Conservation (phyloP, 768 basidiomycete species). For the Suillus lakei region DNA sequence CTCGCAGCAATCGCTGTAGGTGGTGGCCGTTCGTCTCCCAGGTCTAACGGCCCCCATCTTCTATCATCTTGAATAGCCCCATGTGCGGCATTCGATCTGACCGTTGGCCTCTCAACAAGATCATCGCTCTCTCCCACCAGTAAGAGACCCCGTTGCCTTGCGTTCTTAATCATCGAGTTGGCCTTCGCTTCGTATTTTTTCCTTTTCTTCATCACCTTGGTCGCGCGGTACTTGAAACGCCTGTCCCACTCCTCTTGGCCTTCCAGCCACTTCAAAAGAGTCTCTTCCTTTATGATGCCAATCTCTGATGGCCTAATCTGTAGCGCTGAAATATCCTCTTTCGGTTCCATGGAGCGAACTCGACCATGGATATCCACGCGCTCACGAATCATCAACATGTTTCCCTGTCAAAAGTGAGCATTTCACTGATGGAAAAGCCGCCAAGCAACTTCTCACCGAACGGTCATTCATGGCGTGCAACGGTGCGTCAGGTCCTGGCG, state of each 20-base stretch:
- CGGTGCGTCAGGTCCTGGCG: neutral
- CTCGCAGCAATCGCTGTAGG: slow-evolving; percentile 73
- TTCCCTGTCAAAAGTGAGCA: slow-evolving; percentile 17
- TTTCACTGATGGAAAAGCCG: neutral
- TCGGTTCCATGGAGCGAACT: slow-evolving; percentile 66
- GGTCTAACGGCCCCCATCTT: slow-evolving; percentile 59
- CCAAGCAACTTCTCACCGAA: neutral
- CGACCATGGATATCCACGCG: slow-evolving; percentile 67
- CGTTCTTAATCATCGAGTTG: slow-evolving; percentile 46
- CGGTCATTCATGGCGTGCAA: no score
- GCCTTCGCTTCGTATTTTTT: slow-evolving; percentile 51
- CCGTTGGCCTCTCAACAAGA: slow-evolving; percentile 9
- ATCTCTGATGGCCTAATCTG: slow-evolving; percentile 58
- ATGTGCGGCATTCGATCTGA: neutral
- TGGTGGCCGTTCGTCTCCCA: slow-evolving; percentile 72
- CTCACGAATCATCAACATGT: slow-evolving; percentile 66
- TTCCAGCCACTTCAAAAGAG: slow-evolving; percentile 65
- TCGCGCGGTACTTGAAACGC: slow-evolving; percentile 47
- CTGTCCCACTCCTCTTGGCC: slow-evolving; percentile 69
- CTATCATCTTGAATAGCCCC: slow-evolving; percentile 45
- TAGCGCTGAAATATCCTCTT: slow-evolving; percentile 56
- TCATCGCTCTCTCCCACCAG: slow-evolving; percentile 16
- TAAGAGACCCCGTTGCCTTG: slow-evolving; percentile 51
- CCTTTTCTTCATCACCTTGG: slow-evolving; percentile 48
- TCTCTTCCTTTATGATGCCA: slow-evolving; percentile 76